These are phyloP conservation scores for Solanum pinnatisectum DNA, from an alignment of 257 asterid species.

Conservation along the genomic window DNA sequence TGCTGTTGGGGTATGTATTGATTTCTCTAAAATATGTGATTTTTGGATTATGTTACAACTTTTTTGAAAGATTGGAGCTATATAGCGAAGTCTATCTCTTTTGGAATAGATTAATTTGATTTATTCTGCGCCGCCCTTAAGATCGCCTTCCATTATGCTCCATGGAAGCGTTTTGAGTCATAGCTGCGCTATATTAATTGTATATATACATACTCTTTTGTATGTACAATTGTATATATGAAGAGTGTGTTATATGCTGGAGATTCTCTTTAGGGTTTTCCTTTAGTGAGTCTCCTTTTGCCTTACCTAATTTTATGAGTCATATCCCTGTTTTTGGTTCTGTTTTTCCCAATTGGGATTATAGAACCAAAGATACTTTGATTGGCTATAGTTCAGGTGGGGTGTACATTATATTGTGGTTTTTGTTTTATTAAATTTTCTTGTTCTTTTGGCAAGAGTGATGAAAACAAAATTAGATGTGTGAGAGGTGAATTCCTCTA, in stretches of 20 bases:
- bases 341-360: not conserved
- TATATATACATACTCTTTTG: not conserved
- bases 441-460: not conserved
- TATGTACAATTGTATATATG: not conserved
- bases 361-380: not conserved
- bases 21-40: not conserved
- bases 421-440: not conserved
- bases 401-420: not conserved
- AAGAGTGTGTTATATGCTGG: not conserved
- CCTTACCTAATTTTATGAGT: not conserved
- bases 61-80: not conserved
- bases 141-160: slow-evolving; percentile 75
- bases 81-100: too few relatives aligned
- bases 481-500: not conserved
- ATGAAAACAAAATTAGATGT: not conserved
- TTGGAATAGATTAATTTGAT: not conserved
- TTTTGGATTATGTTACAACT: not conserved
- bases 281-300: not conserved
- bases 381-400: not conserved
- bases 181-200: slow-evolving; percentile 25
- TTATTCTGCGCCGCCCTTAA: slow-evolving; percentile 66
- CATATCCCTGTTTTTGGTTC: not conserved
- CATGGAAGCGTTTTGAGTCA: slow-evolving; percentile 95
- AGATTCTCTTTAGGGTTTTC: not conserved
- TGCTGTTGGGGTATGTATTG: not conserved